phyloP scores from a whole-genome alignment of 2,329 filamentous ascomycete species.

The Ophiosphaerella narmari region DNA sequence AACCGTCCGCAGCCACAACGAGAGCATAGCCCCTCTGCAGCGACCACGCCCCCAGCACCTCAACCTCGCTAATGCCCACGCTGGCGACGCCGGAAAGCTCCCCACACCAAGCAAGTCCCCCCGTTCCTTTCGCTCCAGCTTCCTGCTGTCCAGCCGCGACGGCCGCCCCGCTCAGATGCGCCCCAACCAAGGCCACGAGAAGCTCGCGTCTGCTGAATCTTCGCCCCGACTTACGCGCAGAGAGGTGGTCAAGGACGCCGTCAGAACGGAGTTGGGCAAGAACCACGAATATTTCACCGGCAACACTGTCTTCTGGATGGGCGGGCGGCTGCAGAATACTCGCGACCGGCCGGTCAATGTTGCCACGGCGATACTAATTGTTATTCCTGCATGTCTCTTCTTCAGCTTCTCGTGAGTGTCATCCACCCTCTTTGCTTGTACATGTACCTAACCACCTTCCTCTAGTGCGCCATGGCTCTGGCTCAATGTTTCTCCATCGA shows the following conservation, averaged over 20 bases:
- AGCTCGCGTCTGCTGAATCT: slow-evolving; percentile 79
- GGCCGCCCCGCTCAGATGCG: slow-evolving; percentile 52
- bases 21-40: slow-evolving; percentile 79
- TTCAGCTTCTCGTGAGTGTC: slow-evolving; percentile 72
- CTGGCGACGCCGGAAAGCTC: slow-evolving; percentile 57
- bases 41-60: slow-evolving; percentile 60
- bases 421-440: background rate
- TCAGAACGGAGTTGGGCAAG: slow-evolving; percentile 60
- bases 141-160: slow-evolving; percentile 67
- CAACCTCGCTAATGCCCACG: slow-evolving; percentile 65
- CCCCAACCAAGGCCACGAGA: slow-evolving; percentile 69
- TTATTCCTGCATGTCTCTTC: slow-evolving; percentile 80
- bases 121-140: slow-evolving; percentile 75
- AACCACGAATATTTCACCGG: slow-evolving; percentile 94
- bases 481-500: slow-evolving; percentile 82
- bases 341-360: slow-evolving; percentile 87
- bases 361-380: slow-evolving; percentile 78
- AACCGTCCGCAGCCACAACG: slow-evolving; percentile 68
- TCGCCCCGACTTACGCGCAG: slow-evolving; percentile 65
- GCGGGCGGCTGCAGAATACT: slow-evolving; percentile 86
- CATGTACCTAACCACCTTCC: slow-evolving; percentile 14
- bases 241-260: slow-evolving; percentile 48
- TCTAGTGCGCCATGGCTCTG: slow-evolving; percentile 76
- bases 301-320: slow-evolving; percentile 87
- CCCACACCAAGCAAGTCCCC: slow-evolving; percentile 71